phyloP scores from a whole-genome alignment of 129 eudicot species.

The Tanacetum coccineum region DNA sequence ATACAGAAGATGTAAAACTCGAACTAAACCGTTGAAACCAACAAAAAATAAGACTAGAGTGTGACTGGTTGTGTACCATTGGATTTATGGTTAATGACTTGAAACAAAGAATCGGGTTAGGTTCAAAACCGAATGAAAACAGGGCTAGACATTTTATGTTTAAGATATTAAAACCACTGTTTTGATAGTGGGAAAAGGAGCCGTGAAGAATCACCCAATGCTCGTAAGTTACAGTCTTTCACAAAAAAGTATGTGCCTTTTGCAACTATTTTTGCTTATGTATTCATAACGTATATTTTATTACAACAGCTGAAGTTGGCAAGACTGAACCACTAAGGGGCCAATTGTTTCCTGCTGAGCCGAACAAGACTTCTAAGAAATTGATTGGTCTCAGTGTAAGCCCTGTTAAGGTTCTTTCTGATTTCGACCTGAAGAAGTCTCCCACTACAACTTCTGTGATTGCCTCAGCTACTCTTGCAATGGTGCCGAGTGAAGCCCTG shows the following conservation, averaged over 20 bases:
- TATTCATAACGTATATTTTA: not conserved
- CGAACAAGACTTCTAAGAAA: constrained; percentile 43
- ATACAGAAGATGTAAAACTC: too few relatives aligned
- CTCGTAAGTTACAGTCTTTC: constrained; percentile 41
- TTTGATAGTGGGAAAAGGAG: constrained; percentile 58
- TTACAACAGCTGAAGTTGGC: constrained; percentile 36
- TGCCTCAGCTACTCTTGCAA: constrained; percentile 35
- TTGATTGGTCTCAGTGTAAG: constrained; percentile 31
- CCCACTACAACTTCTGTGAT: constrained; percentile 35
- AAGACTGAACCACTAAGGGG: constrained; percentile 41
- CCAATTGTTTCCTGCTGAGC: constrained; percentile 31
- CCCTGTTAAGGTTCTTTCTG: constrained; percentile 24
- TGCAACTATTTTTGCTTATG: not conserved
- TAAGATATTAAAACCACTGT: too few relatives aligned
- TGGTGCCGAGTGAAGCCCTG: constrained; percentile 54
- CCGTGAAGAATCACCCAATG: constrained; percentile 55
- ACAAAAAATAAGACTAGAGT: too few relatives aligned
- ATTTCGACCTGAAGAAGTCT: constrained; percentile 53
- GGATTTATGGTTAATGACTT: too few relatives aligned
- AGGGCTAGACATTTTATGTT: too few relatives aligned
- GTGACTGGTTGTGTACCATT: too few relatives aligned
- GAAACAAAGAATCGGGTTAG: too few relatives aligned
- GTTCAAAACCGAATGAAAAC: too few relatives aligned
- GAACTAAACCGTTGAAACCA: too few relatives aligned
- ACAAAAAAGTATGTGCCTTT: not conserved